Evolutionary conservation across 768 basidiomycete species (phyloP).

Genomic region (Russula lepida): DNA sequence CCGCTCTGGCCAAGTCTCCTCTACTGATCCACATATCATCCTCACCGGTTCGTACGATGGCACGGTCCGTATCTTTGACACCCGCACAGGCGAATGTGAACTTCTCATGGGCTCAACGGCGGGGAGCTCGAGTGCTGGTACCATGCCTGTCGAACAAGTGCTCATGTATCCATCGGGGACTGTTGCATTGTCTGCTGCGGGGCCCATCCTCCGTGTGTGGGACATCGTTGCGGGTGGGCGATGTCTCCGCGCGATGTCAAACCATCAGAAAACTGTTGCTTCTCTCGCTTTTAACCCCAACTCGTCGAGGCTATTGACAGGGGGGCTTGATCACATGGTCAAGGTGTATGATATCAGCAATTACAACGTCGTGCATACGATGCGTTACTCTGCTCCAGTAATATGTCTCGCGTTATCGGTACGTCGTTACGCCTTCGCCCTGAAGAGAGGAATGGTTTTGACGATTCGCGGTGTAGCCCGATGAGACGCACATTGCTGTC

Average conservation of each 20-base stretch:
- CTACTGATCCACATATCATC: slow-evolving; percentile 73
- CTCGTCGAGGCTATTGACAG: slow-evolving; percentile 76
- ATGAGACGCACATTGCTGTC: slow-evolving; percentile 91
- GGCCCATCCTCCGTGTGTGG: slow-evolving; percentile 91
- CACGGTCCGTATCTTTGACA: slow-evolving; percentile 81
- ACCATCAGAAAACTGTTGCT: slow-evolving; percentile 97
- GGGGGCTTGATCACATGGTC: slow-evolving; percentile 93
- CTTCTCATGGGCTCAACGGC: slow-evolving; percentile 58
- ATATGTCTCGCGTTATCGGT: slow-evolving; percentile 89
- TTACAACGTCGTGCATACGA: slow-evolving; percentile 95
- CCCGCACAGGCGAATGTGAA: slow-evolving; percentile 74
- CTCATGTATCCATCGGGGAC: slow-evolving; percentile 88
- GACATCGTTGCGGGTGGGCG: slow-evolving; percentile 87
- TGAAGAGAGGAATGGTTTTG: neutral
- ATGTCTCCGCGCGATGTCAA: slow-evolving; percentile 85
- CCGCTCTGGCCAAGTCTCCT: slow-evolving; percentile 81
- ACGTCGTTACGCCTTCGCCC: slow-evolving; percentile 26
- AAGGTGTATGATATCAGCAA: slow-evolving; percentile 95
- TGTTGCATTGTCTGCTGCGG: slow-evolving; percentile 76
- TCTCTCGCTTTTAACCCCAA: slow-evolving; percentile 72
- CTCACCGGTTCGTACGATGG: slow-evolving; percentile 94
- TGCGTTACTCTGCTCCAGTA: slow-evolving; percentile 93
- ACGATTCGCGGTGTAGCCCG: slow-evolving; percentile 49
- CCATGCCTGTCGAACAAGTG: slow-evolving; percentile 80
- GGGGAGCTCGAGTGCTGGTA: slow-evolving; percentile 27